A percentile compares a stretch with the other conserved stretches of the same genome.
phyloP scores from a whole-genome alignment of 1,284 basidiomycete species.

The Porodaedalea pini region DNA sequence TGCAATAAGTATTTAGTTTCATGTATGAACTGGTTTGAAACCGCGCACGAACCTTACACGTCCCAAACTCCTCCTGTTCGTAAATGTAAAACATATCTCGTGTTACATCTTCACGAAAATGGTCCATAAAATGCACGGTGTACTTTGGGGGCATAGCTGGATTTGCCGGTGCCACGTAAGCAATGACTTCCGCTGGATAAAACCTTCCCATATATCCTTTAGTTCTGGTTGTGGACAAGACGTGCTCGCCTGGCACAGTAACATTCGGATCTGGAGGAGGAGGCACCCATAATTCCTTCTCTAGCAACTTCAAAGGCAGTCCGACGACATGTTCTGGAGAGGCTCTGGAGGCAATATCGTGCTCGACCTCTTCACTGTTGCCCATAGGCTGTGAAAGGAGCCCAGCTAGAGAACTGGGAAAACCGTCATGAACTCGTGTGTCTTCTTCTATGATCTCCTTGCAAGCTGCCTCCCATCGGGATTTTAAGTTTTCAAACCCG shows the following conservation, averaged over 20 bases:
- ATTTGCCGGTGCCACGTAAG: conserved; percentile 45
- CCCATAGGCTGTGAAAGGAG: conserved; percentile 11
- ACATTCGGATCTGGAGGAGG: conserved; percentile 46
- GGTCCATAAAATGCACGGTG: conserved; percentile 54
- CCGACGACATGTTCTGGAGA: conserved; percentile 27
- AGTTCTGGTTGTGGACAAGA: conserved; percentile 39
- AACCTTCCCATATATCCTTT: conserved; percentile 32
- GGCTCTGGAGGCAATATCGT: conserved; percentile 34
- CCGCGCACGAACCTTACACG: conserved; percentile 46
- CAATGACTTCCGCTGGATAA: conserved; percentile 65
- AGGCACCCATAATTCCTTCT: conserved; percentile 33
- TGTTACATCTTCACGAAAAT: conserved; percentile 37
- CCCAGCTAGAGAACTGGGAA: conserved; percentile 10
- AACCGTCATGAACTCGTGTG: conserved; percentile 9
- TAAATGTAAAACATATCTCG: conserved; percentile 52
- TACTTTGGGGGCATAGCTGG: conserved; percentile 40
- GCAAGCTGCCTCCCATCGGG: conserved; percentile 13
- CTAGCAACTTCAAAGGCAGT: conserved; percentile 22
- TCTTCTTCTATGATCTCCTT: conserved; percentile 11
- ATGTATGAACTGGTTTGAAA: not conserved
- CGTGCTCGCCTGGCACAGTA: conserved; percentile 60
- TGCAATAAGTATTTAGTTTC: not conserved
- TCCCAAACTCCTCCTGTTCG: conserved; percentile 52
- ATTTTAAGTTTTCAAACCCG: not conserved
- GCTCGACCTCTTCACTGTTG: conserved; percentile 21